Evolutionary conservation across 2,329 filamentous ascomycete genomes (phyloP), one percentile per base, ranked within the genome.

Genomic region (Tolypocladium ovalisporum): DNA sequence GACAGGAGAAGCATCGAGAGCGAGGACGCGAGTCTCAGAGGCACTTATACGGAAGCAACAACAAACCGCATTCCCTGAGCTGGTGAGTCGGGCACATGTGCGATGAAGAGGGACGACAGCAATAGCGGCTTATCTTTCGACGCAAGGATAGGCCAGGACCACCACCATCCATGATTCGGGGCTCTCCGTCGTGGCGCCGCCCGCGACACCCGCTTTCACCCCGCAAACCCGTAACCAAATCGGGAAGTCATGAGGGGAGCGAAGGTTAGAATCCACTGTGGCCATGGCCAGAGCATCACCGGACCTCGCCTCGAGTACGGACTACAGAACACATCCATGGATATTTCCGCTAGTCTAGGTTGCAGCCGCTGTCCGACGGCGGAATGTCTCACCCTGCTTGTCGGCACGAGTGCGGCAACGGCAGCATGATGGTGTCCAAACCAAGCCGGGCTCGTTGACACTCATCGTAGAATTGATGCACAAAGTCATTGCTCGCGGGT

Each of bases 1-100:
- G 68, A 71, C 22, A 66, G 58, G 13, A 71, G 56, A 15, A 68
- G 49, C 65, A 71, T 69, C 47, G 54, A 56, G 49, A n/a, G 56
- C 39, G 24, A 40, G 40, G 17, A 36, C 22, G 52, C 42, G 34
- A 34, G 39, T 15, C 19, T n/a, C 27, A 22, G 19, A 19, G 37
- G 22, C 10, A 32, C 9, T 42, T 42, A 27, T 17, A 42, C 22
- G 17, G 4, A 39, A 17, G 22, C 54, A 54, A 35, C 9, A 29
- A n/a, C 29, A 34, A 52, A 9, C 34, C 8, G 10, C 19, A 12
- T 17, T n/a, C 22, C 27, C 29, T 34, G 47, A 15, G 29, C 29
- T 13, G 9, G 47, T 22, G 4, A 35, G 19, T 13, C 29, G 10
- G n/a, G 47, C n/a, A 34, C 19, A 35, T 29, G 47, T 13, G 27